These are phyloP conservation scores for Cicer bijugum DNA, from an alignment of 306 rosid genomes.

Conservation along the genomic window DNA sequence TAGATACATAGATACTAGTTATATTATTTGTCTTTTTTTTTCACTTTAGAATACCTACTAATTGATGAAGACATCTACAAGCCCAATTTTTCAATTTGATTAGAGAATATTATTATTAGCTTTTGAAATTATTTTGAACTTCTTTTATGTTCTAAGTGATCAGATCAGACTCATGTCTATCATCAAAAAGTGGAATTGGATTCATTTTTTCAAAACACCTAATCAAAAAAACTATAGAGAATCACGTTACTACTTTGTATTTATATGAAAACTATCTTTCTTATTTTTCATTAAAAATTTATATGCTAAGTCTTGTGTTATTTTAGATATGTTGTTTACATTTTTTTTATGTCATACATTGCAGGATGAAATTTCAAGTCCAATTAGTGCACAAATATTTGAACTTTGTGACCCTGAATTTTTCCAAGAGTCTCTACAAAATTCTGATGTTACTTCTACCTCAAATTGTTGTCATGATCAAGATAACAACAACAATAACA, in stretches of 20 bases:
- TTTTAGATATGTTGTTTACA: conserved; percentile 47
- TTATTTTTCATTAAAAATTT: conserved; percentile 36
- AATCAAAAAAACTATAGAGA: conserved; percentile 49
- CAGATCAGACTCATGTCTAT: conserved; percentile 56
- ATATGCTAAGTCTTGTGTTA: conserved; percentile 5
- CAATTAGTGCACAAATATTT: conserved; percentile 65
- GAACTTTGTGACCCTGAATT: conserved; percentile 74
- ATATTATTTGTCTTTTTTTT: conserved; percentile 33
- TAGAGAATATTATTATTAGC: conserved; percentile 52
- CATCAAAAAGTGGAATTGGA: conserved; percentile 52
- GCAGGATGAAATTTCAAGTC: conserved; percentile 94
- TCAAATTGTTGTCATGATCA: conserved; percentile 79
- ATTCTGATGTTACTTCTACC: conserved; percentile 79
- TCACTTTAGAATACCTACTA: conserved; percentile 45
- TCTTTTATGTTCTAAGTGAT: conserved; percentile 52
- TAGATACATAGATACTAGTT: conserved; percentile 25
- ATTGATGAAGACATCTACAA: conserved; percentile 45
- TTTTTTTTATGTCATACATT: conserved; percentile 49
- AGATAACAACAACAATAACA: conserved; percentile 40
- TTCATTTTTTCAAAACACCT: conserved; percentile 48
- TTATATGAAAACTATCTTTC: conserved; percentile 29
- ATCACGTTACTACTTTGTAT: conserved; percentile 56
- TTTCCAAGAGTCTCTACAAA: conserved; percentile 75
- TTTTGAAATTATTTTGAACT: conserved; percentile 44
- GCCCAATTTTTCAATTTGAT: conserved; percentile 43